phyloP scores from a whole-genome alignment of 108 stramenopile genomes.

The Pseudonitzschia delicatissima region DNA sequence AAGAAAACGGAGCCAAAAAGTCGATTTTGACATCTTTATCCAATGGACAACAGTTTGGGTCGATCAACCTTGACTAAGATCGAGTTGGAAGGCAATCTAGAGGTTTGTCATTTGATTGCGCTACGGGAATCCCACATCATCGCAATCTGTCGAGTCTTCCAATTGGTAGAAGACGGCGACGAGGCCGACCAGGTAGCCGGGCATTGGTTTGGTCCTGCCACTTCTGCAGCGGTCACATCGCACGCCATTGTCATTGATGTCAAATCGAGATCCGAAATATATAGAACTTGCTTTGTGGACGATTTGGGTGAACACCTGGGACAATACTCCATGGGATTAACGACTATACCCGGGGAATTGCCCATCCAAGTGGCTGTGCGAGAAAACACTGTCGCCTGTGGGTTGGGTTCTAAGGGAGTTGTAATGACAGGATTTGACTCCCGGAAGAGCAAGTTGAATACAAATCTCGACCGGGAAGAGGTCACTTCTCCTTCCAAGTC shows the following conservation, averaged over 20 bases:
- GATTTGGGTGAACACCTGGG: not conserved
- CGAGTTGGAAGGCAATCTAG: not conserved
- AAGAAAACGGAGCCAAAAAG: not conserved
- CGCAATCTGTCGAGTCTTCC: conserved; percentile 5
- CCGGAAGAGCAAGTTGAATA: not conserved
- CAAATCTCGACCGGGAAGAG: not conserved
- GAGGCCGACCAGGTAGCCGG: conserved; percentile 1
- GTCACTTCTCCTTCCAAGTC: not conserved
- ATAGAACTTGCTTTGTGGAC: conserved; percentile 9
- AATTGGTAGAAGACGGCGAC: not conserved
- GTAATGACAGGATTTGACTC: conserved; percentile 18
- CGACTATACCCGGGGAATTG: conserved; percentile 21
- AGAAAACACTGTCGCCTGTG: conserved; percentile 11
- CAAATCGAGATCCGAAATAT: not conserved
- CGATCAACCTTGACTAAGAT: not conserved
- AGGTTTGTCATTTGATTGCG: conserved; percentile 9
- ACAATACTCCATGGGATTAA: not conserved
- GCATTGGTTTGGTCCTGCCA: conserved; percentile 8
- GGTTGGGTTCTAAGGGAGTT: conserved; percentile 13
- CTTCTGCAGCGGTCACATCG: not conserved
- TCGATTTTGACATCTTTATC: not conserved
- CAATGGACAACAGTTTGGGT: not conserved
- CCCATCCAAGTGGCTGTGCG: conserved; percentile 1
- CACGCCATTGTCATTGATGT: conserved; percentile 9
- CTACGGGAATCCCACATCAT: not conserved